A percentile compares a stretch with the other conserved stretches of the same genome.
Evolutionary conservation across 2,329 filamentous ascomycete genomes (phyloP).

Genomic region (Venturia oleaginea): DNA sequence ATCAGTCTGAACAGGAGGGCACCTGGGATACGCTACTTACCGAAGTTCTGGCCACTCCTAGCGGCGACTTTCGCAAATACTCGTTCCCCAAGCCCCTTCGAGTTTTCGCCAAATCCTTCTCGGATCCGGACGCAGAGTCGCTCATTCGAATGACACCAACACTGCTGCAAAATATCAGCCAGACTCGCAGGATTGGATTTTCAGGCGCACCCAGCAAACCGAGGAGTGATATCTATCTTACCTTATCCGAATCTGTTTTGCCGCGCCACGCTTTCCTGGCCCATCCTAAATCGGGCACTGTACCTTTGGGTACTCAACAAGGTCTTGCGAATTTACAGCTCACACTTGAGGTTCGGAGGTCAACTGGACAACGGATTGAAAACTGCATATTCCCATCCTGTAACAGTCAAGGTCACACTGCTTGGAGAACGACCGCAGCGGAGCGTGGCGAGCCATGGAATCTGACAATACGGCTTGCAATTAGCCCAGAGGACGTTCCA

Average conservation of each 20-base stretch:
- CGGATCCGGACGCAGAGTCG: slow-evolving; percentile 64
- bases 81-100: slow-evolving; percentile 66
- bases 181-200: slow-evolving; percentile 86
- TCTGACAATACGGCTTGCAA: slow-evolving; percentile 72
- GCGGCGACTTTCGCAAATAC: slow-evolving; percentile 66
- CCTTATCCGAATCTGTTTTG: slow-evolving; percentile 68
- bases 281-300: slow-evolving; percentile 70
- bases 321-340: slow-evolving; percentile 72
- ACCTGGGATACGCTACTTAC: slow-evolving; percentile 67
- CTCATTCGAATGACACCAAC: slow-evolving; percentile 85
- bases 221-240: slow-evolving; percentile 91
- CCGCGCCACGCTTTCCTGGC: slow-evolving; percentile 55
- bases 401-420: slow-evolving; percentile 67
- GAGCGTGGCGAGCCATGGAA: slow-evolving; percentile 78
- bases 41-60: slow-evolving; percentile 63
- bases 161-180: slow-evolving; percentile 67
- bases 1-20: slow-evolving; percentile 51
- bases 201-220: slow-evolving; percentile 81
- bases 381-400: slow-evolving; percentile 81
- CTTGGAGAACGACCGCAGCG: slow-evolving; percentile 77
- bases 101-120: slow-evolving; percentile 70
- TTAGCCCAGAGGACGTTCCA: slow-evolving; percentile 71
- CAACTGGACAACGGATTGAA: slow-evolving; percentile 72
- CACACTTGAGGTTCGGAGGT: slow-evolving; percentile 76
- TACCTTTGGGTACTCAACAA: slow-evolving; percentile 57